Evolutionary conservation across 768 basidiomycete species (phyloP), one percentile per base, ranked within the genome.

Genomic region (Russula griseocarnosa): DNA sequence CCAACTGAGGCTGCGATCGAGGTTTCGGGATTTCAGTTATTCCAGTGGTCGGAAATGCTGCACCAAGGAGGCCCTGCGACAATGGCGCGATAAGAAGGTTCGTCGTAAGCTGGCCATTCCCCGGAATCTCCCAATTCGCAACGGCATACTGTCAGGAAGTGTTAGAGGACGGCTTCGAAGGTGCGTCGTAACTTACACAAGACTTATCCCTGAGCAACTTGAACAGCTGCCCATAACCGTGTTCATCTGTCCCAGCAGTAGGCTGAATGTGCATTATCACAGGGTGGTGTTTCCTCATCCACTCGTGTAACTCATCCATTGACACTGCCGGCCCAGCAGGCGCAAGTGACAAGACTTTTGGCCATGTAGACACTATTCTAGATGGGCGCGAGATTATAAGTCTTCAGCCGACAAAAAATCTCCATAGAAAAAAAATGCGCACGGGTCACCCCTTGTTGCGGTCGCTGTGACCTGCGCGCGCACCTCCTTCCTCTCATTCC

Each of bases 31-130:
- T 4, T 11, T 61, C 66, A 36, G 66, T 62, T 26, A 67, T 67
- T 13, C 68, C 68, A n/a, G 55, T 46, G 11, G 52, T 36, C 1
- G 66, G 66, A 11, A 69, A 67, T n/a, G 40, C 68, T 9, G 61
- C 62, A 26, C 60, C 62, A 36, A 69, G 50, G 9, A 67, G 34
- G 42, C 61, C 59, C 22, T 61, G 62, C 24, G 47, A n/a, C 28
- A 67, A 58, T 20, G 68, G 62, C 46, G 60, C 47, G 62, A 69
- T 61, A 56, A 67, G 66, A 22, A 69, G 49, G 53, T 63, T 69
- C 50, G 7, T 51, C n/a, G 54, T 47, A 16, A n/a, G 14, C 28
- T 47, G 59, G 18, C 44, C 55, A 13, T 18, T 42, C 9, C 68
- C 68, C 11, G 55, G 66, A 11, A 69, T 63, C 6, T 67, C 62